Evolutionary conservation across 2,329 filamentous ascomycete genomes (phyloP).

Genomic region (Colletotrichum musae): DNA sequence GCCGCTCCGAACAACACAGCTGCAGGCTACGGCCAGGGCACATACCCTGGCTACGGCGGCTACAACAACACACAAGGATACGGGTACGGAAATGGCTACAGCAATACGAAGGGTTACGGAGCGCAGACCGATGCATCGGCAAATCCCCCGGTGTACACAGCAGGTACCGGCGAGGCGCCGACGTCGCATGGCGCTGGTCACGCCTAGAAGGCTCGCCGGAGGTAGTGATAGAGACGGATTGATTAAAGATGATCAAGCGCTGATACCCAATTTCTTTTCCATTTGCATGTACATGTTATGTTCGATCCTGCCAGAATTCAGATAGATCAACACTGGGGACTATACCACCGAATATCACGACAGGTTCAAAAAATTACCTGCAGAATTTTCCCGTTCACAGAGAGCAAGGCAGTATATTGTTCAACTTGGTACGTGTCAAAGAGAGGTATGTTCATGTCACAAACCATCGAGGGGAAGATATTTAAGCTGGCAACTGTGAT

Average conservation of each 20-base stretch:
- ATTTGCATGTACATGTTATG: neutral
- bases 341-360: too few relatives aligned
- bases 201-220: neutral
- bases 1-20: neutral
- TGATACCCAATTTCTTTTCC: neutral
- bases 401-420: too few relatives aligned
- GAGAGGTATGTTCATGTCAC: neutral
- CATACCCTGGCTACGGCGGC: neutral
- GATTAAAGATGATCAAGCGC: too few relatives aligned
- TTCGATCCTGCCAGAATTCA: too few relatives aligned
- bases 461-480: too few relatives aligned
- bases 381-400: too few relatives aligned
- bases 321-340: too few relatives aligned
- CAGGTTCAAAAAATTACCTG: too few relatives aligned
- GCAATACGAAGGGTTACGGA: too few relatives aligned
- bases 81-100: neutral
- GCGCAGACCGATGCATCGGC: neutral
- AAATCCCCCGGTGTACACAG: neutral
- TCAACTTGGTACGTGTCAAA: too few relatives aligned
- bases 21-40: neutral
- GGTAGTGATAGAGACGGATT: neutral
- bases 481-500: constrained; percentile 20
- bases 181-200: neutral
- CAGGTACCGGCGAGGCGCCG: neutral
- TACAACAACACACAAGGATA: constrained; percentile 14